Conservation (phyloP, 768 basidiomycete species). For the Tricholoma bakamatsutake region DNA sequence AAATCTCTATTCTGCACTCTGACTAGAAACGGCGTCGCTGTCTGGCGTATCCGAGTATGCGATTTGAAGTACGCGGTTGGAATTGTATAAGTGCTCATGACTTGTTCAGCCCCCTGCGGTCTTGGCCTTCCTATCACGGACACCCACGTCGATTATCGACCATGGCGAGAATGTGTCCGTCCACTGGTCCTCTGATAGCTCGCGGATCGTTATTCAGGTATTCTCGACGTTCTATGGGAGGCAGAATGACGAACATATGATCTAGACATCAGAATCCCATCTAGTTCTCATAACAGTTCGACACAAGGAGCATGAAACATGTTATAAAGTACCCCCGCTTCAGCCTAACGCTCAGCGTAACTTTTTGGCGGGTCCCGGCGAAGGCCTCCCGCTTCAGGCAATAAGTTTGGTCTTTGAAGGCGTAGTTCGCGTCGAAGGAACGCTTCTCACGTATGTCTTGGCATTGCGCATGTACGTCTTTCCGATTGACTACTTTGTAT, state of each 20-base stretch:
- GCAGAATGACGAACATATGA: neutral
- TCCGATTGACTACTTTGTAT: neutral
- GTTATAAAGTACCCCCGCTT: slow-evolving; percentile 49
- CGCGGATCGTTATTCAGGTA: slow-evolving; percentile 76
- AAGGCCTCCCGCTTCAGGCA: slow-evolving; percentile 64
- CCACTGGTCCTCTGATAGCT: slow-evolving; percentile 82
- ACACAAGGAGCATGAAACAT: slow-evolving; percentile 46
- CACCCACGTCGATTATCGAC: slow-evolving; percentile 67
- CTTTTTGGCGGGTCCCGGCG: slow-evolving; percentile 78
- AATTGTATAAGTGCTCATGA: neutral
- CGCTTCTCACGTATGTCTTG: slow-evolving; percentile 53
- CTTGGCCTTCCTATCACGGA: slow-evolving; percentile 69
- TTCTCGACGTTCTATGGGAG: slow-evolving; percentile 14
- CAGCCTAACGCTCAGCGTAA: slow-evolving; percentile 53
- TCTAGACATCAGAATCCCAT: slow-evolving; percentile 77
- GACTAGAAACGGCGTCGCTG: slow-evolving; percentile 61
- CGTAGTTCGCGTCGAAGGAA: slow-evolving; percentile 73
- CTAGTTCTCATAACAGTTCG: slow-evolving; percentile 70
- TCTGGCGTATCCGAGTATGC: slow-evolving; percentile 81
- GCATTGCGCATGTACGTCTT: neutral
- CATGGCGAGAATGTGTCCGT: slow-evolving; percentile 77
- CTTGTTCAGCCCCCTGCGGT: slow-evolving; percentile 58
- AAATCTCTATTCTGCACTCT: slow-evolving; percentile 76
- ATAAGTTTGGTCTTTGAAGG: slow-evolving; percentile 72
- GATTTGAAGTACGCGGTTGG: neutral